These are phyloP conservation scores for Lepraria neglecta DNA, from an alignment of 495 filamentous ascomycete genomes.

Conservation along the genomic window DNA sequence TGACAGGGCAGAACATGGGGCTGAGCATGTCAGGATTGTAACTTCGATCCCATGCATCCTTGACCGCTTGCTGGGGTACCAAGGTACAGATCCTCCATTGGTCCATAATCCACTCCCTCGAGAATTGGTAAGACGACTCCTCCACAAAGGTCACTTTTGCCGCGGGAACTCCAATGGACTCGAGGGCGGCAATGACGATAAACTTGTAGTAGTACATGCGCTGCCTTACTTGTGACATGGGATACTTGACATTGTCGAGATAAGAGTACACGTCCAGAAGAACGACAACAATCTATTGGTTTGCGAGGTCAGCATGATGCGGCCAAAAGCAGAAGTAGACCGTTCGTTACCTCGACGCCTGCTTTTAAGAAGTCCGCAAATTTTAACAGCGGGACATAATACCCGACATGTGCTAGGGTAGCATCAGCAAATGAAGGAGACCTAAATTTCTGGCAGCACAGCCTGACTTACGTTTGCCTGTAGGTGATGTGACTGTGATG, in stretches of 20 bases:
- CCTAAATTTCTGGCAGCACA: background rate
- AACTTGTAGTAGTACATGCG: background rate
- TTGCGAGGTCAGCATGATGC: too few relatives aligned
- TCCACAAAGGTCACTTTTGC: background rate
- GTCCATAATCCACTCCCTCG: background rate
- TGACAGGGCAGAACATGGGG: background rate
- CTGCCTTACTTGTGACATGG: background rate
- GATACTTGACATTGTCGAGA: background rate
- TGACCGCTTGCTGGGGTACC: background rate
- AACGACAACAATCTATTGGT: background rate
- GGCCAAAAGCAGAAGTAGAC: background rate
- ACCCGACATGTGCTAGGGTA: background rate
- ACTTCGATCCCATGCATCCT: background rate
- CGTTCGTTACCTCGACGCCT: background rate
- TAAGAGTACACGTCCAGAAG: background rate
- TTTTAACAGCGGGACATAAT: background rate
- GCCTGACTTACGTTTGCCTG: constrained; percentile 11
- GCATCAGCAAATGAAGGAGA: background rate
- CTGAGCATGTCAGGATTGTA: background rate
- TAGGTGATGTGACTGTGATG: constrained; percentile 5
- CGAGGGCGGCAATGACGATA: background rate
- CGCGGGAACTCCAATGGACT: background rate
- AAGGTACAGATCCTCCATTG: background rate
- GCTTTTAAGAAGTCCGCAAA: background rate
- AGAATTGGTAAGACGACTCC: background rate